These are phyloP conservation scores for Laguncularia racemosa DNA, from an alignment of 345 rosid species.

Conservation along the genomic window DNA sequence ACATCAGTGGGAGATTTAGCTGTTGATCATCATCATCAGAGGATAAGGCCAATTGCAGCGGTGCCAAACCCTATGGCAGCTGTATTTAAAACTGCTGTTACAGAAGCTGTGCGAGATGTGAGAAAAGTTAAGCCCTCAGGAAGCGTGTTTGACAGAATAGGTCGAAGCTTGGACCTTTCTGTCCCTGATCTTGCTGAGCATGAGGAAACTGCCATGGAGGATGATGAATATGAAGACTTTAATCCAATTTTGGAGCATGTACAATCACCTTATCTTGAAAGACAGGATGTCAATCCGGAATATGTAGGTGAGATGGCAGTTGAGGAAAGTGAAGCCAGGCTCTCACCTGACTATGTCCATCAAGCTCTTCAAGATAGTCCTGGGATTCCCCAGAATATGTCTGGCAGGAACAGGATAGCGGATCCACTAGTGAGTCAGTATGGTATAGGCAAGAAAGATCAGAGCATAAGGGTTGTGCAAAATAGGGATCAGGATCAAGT, in stretches of 20 bases:
- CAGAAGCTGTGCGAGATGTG: slow-evolving; percentile 89
- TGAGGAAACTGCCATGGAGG: slow-evolving; percentile 30
- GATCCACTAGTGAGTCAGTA: slow-evolving; percentile 34
- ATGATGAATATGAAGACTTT: slow-evolving; percentile 34
- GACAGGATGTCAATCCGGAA: slow-evolving; percentile 31
- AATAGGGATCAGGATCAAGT: slow-evolving; percentile 25
- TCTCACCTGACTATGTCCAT: slow-evolving; percentile 31
- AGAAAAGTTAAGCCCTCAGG: slow-evolving; percentile 45
- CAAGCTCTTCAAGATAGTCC: slow-evolving; percentile 20
- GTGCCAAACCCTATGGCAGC: slow-evolving; percentile 67
- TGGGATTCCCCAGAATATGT: slow-evolving; percentile 6
- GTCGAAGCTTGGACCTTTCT: slow-evolving; percentile 35
- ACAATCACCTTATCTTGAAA: slow-evolving; percentile 17
- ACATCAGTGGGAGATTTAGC: slow-evolving; percentile 41
- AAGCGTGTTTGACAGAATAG: slow-evolving; percentile 91
- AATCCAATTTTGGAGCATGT: slow-evolving; percentile 24
- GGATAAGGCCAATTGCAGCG: slow-evolving; percentile 60
- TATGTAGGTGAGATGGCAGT: slow-evolving; percentile 26
- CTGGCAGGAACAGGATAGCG: slow-evolving; percentile 32
- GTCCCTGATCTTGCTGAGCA: slow-evolving; percentile 21
- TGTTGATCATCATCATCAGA: slow-evolving; percentile 34
- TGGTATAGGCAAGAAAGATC: slow-evolving; percentile 29
- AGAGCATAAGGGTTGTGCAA: slow-evolving; percentile 19
- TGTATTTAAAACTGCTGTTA: slow-evolving; percentile 64
- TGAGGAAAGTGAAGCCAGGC: slow-evolving; percentile 31